Conservation (phyloP, 2,329 filamentous ascomycete genomes). For the Fusarium setosum region DNA sequence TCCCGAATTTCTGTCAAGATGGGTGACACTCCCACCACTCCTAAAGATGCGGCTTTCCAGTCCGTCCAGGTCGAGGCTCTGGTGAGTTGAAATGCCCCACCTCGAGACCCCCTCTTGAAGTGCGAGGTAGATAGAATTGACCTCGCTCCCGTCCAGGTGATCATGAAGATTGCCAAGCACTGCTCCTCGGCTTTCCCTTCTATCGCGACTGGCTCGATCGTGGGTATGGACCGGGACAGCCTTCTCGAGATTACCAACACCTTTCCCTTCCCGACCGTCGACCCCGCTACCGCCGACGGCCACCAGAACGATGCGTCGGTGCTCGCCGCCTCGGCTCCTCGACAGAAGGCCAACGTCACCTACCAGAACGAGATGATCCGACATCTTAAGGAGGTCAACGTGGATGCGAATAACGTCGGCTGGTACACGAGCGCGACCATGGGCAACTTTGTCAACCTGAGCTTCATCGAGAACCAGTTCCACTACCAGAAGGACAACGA, state of each 20-base stretch:
- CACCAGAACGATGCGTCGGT: conserved; percentile 82
- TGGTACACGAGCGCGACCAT: conserved; percentile 99
- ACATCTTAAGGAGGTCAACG: conserved; percentile 95
- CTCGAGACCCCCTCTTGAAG: conserved; percentile 42
- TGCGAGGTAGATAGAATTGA: conserved; percentile 38
- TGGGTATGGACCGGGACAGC: conserved; percentile 89
- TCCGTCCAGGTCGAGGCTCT: conserved; percentile 94
- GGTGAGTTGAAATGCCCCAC: conserved; percentile 68
- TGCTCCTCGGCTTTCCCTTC: conserved; percentile 89
- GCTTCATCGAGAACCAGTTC: conserved; percentile 97
- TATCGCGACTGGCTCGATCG: conserved; percentile 87
- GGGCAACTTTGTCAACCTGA: conserved; percentile 96
- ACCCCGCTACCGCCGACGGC: conserved; percentile 74
- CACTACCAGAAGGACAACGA: conserved; percentile 98
- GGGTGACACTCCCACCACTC: conserved; percentile 66
- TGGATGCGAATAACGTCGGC: conserved; percentile 96
- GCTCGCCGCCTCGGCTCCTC: conserved; percentile 86
- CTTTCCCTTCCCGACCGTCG: conserved; percentile 91
- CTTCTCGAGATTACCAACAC: conserved; percentile 92
- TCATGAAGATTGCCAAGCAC: conserved; percentile 99
- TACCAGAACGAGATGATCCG: conserved; percentile 99
- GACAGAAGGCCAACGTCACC: conserved; percentile 86
- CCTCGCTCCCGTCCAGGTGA: conserved; percentile 68
- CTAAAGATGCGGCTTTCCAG: conserved; percentile 79
- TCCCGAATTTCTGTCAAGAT: conserved; percentile 56